Evolutionary conservation across 108 stramenopile species (phyloP), one percentile per base, ranked within the genome.

Genomic region (Nitzschia sp.): DNA sequence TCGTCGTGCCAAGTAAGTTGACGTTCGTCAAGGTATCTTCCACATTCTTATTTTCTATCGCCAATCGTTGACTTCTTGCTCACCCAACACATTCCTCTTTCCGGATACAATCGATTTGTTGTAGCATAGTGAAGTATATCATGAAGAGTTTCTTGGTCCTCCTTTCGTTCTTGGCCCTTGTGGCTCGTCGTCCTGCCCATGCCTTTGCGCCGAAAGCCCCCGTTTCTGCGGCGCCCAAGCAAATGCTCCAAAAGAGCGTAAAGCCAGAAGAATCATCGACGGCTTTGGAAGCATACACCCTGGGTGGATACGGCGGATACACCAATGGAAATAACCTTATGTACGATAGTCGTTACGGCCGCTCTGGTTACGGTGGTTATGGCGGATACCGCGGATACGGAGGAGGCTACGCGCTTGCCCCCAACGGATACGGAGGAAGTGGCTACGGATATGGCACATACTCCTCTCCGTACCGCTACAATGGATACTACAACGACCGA

Each of bases 11-110:
- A n/a, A n/a, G n/a, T n/a, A 28, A 30, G 26, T 65, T 34, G 57
- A 59, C 6, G 32, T 34, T 15, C 57, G 26, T 28, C 4, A 6
- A 59, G 57, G 57, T 51, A 51, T 51, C 49, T 51, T 51, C 49
- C 21, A n/a, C 13, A 42, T 42, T 42, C 9, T 42, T 42, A 13
- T 42, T 13, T 6, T 42, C 38, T 13, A 6, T 42, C 6, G 49
- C 8, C 4, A 17, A 23, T 23, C 49, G 21, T n/a, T 51, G 17
- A 51, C 21, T n/a, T 5, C 4, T 19, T 51, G 4, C 4, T 5
- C 8, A 9, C 13, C n/a, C 49, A 19, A 19, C 49, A 21, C 8
- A n/a, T 51, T 19, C 4, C 21, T 51, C 13, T 51, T 51, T 19
- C 21, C 21, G 11, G 21, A 5, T 19, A 8, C 49, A 51, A 8